Base-by-base conservation (phyloP, 306 rosid species). In the Clitoria ternatea region DNA sequence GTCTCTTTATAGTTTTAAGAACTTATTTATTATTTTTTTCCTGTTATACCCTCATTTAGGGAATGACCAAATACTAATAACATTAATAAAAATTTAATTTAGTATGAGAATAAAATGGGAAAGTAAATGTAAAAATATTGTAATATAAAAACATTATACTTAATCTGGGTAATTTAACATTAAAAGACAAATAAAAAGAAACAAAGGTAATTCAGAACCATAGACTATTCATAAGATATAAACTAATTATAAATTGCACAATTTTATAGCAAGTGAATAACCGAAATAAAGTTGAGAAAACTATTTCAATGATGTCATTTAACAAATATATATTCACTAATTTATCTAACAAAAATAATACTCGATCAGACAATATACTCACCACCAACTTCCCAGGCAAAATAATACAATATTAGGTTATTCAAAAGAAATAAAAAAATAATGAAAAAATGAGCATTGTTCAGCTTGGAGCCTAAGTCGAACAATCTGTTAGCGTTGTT, bases 391-490 rank as follows among this genome's bases (percentile, higher is more conserved):
- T 19, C 57, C 18, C 68, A 66, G 39, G 66, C 14, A 42, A 12
- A 75, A 44, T 54, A 65, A 42, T 55, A 53, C 59, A 52, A 23
- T 18, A 53, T 42, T 42, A 65, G 23, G 69, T 60, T 45, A 59
- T 44, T 74, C 0, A 3, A 36, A 52, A 36, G 9, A 1, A 29
- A 13, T 12, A 1, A 15, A 11, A 40, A 30, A 55, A 49, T 9
- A 56, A 43, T 40, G 37, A 4, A 65, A 65, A 39, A 55, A 36
- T 54, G 47, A 11, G 19, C 14, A 4, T 15, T 13, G 68, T 29
- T 53, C 7, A 9, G 32, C 49, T 53, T 7, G 66, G 18, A 53
- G 65, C 79, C 42, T n/a, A 29, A 27, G 54, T 36, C 33, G 67
- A n/a, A 26, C 59, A 65, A 6, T 37, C 57, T 23, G 24, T 42